Evolutionary conservation across 1,284 basidiomycete genomes (phyloP).

Genomic region (Porodaedalea pini): DNA sequence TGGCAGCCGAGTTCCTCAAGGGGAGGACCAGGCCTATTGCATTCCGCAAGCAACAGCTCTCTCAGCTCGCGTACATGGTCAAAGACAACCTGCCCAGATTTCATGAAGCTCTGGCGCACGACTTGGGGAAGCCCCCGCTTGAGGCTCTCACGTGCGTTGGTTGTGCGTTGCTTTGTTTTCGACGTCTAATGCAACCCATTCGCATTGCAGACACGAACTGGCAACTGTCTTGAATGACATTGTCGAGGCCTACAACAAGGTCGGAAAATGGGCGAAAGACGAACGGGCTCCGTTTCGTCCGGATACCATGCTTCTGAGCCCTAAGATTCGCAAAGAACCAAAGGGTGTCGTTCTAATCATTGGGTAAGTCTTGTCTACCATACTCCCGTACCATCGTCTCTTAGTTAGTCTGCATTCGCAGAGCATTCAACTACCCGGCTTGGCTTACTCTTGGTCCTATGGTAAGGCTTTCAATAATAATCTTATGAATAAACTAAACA

Average conservation of each 20-base stretch:
- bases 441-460: constrained; percentile 52
- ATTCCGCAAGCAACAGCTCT: constrained; percentile 64
- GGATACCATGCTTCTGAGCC: constrained; percentile 53
- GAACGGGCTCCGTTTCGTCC: constrained; percentile 57
- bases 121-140: constrained; percentile 53
- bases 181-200: not conserved
- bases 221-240: constrained; percentile 54
- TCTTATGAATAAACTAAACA: not conserved
- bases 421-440: constrained; percentile 58
- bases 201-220: constrained; percentile 50
- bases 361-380: constrained; percentile 18
- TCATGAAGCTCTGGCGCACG: constrained; percentile 48
- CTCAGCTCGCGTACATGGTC: constrained; percentile 61
- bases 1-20: constrained; percentile 49
- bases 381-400: not conserved
- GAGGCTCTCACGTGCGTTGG: constrained; percentile 58
- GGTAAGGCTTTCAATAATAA: constrained; percentile 36
- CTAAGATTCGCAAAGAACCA: constrained; percentile 68
- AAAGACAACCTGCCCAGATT: constrained; percentile 61
- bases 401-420: constrained; percentile 1
- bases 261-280: constrained; percentile 75
- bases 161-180: constrained; percentile 10
- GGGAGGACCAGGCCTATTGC: constrained; percentile 58
- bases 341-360: constrained; percentile 74
- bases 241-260: constrained; percentile 58